Base-by-base conservation (phyloP, 805 yeast species). In the Sugiyamaella chiloensis region DNA sequence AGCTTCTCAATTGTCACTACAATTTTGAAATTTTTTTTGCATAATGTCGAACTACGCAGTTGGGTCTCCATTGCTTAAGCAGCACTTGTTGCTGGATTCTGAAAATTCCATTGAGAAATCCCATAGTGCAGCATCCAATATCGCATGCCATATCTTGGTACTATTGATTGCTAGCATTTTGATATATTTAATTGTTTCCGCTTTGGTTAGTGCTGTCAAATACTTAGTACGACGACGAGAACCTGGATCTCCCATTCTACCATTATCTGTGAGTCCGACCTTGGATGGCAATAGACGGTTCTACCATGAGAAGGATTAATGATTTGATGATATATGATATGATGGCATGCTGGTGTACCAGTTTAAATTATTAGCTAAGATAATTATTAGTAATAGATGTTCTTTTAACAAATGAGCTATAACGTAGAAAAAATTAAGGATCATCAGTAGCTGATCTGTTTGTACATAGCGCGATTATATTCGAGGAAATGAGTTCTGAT, bases 71-170 rank as follows among this genome's bases (percentile, higher is more conserved):
- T 23, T 50, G 11, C 26, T 50, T n/a, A 42, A 24, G 21, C 51
- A 50, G 34, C 52, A 47, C 29, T 29, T 46, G 48, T 30, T 50
- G 31, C 43, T 47, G 14, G 53, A 50, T 26, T 17, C 37, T n/a
- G 52, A 49, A 4, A n/a, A 29, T 3, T 30, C 19, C 11, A 5
- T 30, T 12, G 6, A n/a, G n/a, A n/a, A n/a, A n/a, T 16, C 31
- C 16, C 29, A 16, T 14, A 19, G 42, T 4, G 7, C 31, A 4
- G 9, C 23, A 7, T 9, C 42, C n/a, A 26, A 35, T 5, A 14
- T 37, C 24, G 20, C 23, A 17, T 20, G 17, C 17, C 42, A 40
- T 2, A 16, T 44, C n/a, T 24, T 40, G 7, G 36, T 44, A 5
- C 36, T 48, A 40, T 26, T 40, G 17, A 26, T 44, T 21, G 27